Percentiles rank a stretch among this genome's conserved stretches.
phyloP scores from a whole-genome alignment of 2,329 filamentous ascomycete species.

The Anthostomella pinea region DNA sequence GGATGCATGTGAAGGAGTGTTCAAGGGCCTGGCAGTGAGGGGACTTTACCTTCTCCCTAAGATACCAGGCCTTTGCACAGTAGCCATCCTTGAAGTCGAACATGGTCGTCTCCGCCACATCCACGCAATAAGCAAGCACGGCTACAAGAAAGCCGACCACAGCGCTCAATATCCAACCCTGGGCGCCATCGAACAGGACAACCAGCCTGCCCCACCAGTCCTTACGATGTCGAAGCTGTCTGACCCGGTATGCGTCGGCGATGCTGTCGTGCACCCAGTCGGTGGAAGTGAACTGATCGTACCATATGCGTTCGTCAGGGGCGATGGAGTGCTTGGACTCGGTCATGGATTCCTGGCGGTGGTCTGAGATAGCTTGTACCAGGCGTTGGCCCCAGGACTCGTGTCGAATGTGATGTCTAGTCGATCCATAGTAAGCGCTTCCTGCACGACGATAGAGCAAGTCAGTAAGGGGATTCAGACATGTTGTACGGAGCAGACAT shows the following conservation, averaged over 20 bases:
- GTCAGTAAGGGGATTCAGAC: conserved; percentile 1
- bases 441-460: conserved; percentile 14
- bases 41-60: conserved; percentile 61
- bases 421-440: conserved; percentile 25
- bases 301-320: conserved; percentile 89
- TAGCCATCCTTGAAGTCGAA: conserved; percentile 93
- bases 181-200: conserved; percentile 77
- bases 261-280: conserved; percentile 99
- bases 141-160: conserved; percentile 86
- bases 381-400: conserved; percentile 61
- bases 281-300: conserved; percentile 95
- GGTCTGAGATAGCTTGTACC: conserved; percentile 58
- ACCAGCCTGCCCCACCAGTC: conserved; percentile 79
- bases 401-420: conserved; percentile 54
- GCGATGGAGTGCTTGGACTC: conserved; percentile 66
- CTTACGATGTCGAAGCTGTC: conserved; percentile 75
- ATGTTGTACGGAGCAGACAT: neutral
- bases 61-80: conserved; percentile 69
- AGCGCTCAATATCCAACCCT: conserved; percentile 92
- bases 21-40: neutral
- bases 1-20: neutral
- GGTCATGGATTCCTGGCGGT: conserved; percentile 54
- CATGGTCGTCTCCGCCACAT: conserved; percentile 78
- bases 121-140: conserved; percentile 80
- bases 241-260: conserved; percentile 85